A percentile compares a stretch with the other conserved stretches of the same genome.
phyloP scores from a whole-genome alignment of 768 basidiomycete species.

The Pisolithus orientalis region DNA sequence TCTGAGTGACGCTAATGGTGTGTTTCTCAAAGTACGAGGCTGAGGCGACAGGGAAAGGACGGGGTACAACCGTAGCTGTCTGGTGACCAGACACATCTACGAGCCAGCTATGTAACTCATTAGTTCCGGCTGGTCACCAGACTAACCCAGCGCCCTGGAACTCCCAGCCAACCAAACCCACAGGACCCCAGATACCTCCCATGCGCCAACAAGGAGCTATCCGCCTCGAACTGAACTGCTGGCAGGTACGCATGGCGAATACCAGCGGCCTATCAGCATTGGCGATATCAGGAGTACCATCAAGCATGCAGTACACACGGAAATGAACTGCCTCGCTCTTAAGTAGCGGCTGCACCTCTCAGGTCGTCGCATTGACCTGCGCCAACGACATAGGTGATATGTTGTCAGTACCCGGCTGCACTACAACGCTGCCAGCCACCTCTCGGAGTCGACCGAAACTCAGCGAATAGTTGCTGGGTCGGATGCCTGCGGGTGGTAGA shows the following conservation, averaged over 20 bases:
- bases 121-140: too few relatives aligned
- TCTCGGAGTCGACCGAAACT: neutral
- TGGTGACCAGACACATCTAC: too few relatives aligned
- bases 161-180: constrained; percentile 27
- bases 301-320: neutral
- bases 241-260: too few relatives aligned
- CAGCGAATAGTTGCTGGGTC: neutral
- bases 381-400: neutral
- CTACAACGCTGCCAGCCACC: too few relatives aligned
- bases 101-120: too few relatives aligned
- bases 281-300: too few relatives aligned
- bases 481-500: neutral
- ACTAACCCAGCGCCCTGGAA: constrained; percentile 20
- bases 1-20: too few relatives aligned
- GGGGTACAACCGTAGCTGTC: constrained; percentile 16
- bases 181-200: constrained; percentile 21
- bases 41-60: constrained; percentile 35
- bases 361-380: neutral
- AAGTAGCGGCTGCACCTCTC: neutral
- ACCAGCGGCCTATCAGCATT: too few relatives aligned
- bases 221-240: too few relatives aligned
- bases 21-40: constrained; percentile 28
- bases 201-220: neutral
- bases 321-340: neutral
- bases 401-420: neutral